Conservation (phyloP, 2,329 filamentous ascomycete genomes). For the Capronia americana region DNA sequence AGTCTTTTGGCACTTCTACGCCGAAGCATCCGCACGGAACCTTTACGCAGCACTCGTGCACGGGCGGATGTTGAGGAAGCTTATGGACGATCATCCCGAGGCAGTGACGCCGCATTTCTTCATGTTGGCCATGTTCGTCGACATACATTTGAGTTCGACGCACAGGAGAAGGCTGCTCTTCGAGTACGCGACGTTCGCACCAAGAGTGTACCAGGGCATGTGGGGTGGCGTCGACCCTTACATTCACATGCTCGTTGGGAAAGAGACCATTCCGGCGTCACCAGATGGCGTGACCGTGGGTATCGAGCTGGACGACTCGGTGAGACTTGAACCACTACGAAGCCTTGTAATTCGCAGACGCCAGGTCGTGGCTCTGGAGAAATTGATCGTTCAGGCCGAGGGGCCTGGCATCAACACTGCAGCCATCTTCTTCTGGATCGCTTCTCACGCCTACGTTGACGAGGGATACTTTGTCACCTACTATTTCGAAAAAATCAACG, state of each 20-base stretch:
- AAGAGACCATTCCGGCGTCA: conserved; percentile 8
- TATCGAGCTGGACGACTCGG: neutral
- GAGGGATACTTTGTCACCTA: conserved; percentile 5
- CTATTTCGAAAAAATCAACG: conserved; percentile 9
- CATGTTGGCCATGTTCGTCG: conserved; percentile 9
- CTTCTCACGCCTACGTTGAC: conserved; percentile 9
- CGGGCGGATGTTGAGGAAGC: conserved; percentile 9
- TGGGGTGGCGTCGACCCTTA: conserved; percentile 11
- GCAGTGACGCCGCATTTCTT: conserved; percentile 8
- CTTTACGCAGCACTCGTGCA: conserved; percentile 10
- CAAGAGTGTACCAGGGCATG: conserved; percentile 5
- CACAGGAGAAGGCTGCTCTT: conserved; percentile 3
- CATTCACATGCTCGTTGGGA: conserved; percentile 2
- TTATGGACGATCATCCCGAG: conserved; percentile 4
- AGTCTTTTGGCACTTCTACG: conserved; percentile 12
- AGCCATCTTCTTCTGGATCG: conserved; percentile 11
- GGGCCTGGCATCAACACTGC: neutral
- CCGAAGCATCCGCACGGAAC: conserved; percentile 6
- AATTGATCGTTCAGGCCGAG: conserved; percentile 8
- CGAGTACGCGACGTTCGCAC: conserved; percentile 6
- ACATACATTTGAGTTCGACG: conserved; percentile 10
- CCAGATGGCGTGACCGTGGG: neutral
- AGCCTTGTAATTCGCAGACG: conserved; percentile 10
- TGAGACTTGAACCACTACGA: neutral
- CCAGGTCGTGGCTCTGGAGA: conserved; percentile 7